These are phyloP conservation scores for Pseudocercospora vitis DNA, from an alignment of 2,329 filamentous ascomycete species.

Conservation along the genomic window DNA sequence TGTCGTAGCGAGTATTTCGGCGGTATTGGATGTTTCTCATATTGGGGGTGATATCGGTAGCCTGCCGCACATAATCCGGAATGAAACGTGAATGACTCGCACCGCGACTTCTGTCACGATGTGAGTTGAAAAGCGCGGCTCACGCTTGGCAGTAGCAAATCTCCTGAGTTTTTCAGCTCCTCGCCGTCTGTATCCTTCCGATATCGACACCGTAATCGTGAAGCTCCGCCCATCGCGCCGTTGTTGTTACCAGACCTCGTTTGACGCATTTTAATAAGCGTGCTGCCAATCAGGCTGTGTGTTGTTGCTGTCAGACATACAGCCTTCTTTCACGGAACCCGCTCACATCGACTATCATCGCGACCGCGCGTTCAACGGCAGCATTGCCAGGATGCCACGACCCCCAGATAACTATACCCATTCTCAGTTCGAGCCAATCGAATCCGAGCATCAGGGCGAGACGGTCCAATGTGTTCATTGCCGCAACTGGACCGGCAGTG, in stretches of 20 bases:
- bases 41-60: no score
- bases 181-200: slow-evolving; percentile 3
- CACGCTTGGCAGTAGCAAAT: neutral
- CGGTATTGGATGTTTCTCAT: no score
- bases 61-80: slow-evolving; percentile 2
- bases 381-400: slow-evolving; percentile 26
- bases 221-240: neutral
- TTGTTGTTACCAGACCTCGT: neutral
- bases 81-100: slow-evolving; percentile 5
- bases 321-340: neutral
- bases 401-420: slow-evolving; percentile 32
- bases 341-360: neutral
- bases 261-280: neutral
- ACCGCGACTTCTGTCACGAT: neutral
- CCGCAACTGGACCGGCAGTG: slow-evolving; percentile 35
- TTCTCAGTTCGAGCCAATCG: slow-evolving; percentile 30
- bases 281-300: neutral
- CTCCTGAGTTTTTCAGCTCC: slow-evolving; percentile 4
- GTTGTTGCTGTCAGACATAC: neutral
- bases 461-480: slow-evolving; percentile 37
- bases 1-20: no score
- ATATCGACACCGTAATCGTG: slow-evolving; percentile 12
- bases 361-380: slow-evolving; percentile 1
- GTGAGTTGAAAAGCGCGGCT: neutral
- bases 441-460: slow-evolving; percentile 30